Evolutionary conservation across 1,284 basidiomycete species (phyloP).

Genomic region (Microstroma glucosiphilum): DNA sequence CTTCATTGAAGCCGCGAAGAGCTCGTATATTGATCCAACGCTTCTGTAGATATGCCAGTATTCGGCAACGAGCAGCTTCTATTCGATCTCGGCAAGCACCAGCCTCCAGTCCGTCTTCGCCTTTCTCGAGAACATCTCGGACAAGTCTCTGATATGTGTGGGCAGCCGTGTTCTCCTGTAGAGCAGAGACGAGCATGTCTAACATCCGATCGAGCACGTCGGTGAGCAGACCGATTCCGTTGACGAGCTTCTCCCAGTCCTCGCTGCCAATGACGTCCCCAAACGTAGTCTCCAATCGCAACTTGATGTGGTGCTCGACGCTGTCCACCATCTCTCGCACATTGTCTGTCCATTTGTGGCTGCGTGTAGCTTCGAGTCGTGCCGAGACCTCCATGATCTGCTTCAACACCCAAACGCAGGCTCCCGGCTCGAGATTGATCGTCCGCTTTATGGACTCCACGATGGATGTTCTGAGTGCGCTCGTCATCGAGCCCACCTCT

Average conservation of each 20-base stretch:
- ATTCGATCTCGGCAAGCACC: slow-evolving; percentile 14
- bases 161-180: slow-evolving; percentile 33
- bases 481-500: slow-evolving; percentile 38
- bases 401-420: slow-evolving; percentile 20
- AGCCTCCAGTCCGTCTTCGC: slow-evolving; percentile 29
- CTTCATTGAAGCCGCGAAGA: slow-evolving; percentile 68
- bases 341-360: slow-evolving; percentile 35
- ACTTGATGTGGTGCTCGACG: slow-evolving; percentile 26
- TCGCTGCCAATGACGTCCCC: slow-evolving; percentile 27
- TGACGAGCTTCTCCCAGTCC: slow-evolving; percentile 31
- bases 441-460: slow-evolving; percentile 22
- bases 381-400: slow-evolving; percentile 32
- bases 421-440: slow-evolving; percentile 18
- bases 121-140: slow-evolving; percentile 30
- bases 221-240: slow-evolving; percentile 31
- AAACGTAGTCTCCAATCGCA: slow-evolving; percentile 23
- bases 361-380: slow-evolving; percentile 31
- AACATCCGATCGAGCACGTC: slow-evolving; percentile 37
- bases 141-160: slow-evolving; percentile 34
- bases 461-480: slow-evolving; percentile 24
- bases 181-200: slow-evolving; percentile 35
- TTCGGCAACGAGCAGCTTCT: slow-evolving; percentile 29
- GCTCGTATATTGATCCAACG: slow-evolving; percentile 69
- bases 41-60: slow-evolving; percentile 34
- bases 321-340: slow-evolving; percentile 38